Evolutionary conservation across 768 basidiomycete genomes (phyloP), one percentile per base, ranked within the genome.

Genomic region (Mycena haematopus): DNA sequence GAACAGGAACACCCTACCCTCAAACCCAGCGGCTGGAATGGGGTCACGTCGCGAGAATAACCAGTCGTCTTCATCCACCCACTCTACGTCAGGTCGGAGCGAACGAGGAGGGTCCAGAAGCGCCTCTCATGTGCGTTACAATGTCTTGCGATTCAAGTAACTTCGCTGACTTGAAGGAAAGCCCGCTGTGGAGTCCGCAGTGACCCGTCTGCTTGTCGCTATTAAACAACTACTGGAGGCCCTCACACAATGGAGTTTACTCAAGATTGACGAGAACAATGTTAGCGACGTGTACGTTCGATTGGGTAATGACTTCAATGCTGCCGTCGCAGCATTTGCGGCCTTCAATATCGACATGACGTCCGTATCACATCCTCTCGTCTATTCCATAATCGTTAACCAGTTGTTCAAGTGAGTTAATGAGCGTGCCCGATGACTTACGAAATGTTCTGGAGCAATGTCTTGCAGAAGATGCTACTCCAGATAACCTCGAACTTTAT

Each of bases 261-360:
- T 84, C 63, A 82, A 86, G 69, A 82, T 91, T 69, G 81, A 86
- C 59, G 95, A 96, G 72, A 78, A 75, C 45, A 82, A 92, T 68
- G 95, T 99, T 72, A 97, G 95, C 82, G 94, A 98, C 75, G 92
- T 97, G 56, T 99, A 99, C 76, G 97, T 99, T 56, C 86, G 88
- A 57, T 82, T 99, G 24, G 97, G 97, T 24, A 98, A 99, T 76
- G 96, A 97, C 73, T 99, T 99, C 81, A 98, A 98, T 72, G 85
- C 87, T 17, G 95, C 95, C 11, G 93, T 96, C 40, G 86, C 90
- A 56, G 94, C 95, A 1, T 99, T 99, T 73, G 84, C 84, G 2
- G 79, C 84, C 14, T 94, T 89, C 67, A 87, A 89, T 64, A 96
- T 99, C 61, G 87, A 91, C 63, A 98, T 99, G 91, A 80, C 83